phyloP scores from a whole-genome alignment of 495 filamentous ascomycete genomes.

The Alectoria sarmentosa region DNA sequence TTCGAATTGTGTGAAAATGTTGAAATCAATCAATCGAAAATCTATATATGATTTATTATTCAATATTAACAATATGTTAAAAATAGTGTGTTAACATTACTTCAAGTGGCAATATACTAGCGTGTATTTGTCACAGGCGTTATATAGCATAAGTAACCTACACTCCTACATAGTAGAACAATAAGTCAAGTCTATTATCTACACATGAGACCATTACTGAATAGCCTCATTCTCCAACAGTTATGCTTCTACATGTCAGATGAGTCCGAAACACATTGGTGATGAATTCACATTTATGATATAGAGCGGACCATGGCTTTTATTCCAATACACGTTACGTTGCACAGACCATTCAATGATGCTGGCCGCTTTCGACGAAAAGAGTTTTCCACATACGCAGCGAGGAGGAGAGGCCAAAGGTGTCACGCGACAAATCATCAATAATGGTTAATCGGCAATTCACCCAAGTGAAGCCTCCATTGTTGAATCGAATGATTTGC shows the following conservation, averaged over 20 bases:
- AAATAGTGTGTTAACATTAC: too few relatives aligned
- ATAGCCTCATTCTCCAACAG: too few relatives aligned
- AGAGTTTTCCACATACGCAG: not conserved
- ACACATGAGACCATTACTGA: too few relatives aligned
- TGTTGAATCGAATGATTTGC: constrained; percentile 20
- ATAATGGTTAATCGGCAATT: constrained; percentile 29
- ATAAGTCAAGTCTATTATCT: too few relatives aligned
- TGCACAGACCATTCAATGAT: not conserved
- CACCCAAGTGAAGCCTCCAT: constrained; percentile 31
- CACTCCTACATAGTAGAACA: too few relatives aligned
- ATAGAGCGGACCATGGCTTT: not conserved
- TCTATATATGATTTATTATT: too few relatives aligned
- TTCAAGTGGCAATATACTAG: too few relatives aligned
- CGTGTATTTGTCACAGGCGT: too few relatives aligned
- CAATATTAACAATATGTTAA: too few relatives aligned
- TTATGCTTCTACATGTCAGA: not conserved
- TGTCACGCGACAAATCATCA: constrained; percentile 21
- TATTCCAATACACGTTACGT: not conserved
- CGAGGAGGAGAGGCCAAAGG: constrained; percentile 1
- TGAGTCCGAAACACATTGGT: not conserved
- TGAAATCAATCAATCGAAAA: too few relatives aligned
- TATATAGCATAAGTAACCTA: too few relatives aligned
- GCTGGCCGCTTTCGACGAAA: not conserved
- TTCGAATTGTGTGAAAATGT: too few relatives aligned
- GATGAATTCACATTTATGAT: not conserved